phyloP scores from a whole-genome alignment of 2,329 filamentous ascomycete genomes.

The Fusarium mexicanum region DNA sequence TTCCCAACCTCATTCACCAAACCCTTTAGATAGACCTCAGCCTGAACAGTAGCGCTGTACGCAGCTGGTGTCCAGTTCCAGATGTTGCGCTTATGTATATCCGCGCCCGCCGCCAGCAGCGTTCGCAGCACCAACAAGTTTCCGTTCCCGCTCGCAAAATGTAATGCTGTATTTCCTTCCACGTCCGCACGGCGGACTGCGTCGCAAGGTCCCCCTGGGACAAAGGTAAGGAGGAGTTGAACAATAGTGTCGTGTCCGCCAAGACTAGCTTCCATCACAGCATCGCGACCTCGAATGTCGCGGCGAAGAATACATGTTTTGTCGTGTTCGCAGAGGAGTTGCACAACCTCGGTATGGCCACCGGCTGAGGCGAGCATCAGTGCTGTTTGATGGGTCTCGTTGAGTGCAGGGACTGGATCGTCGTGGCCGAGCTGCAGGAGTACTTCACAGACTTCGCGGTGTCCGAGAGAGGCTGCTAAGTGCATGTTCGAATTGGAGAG shows the following conservation, averaged over 20 bases:
- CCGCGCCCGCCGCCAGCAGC: slow-evolving; percentile 80
- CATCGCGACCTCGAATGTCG: slow-evolving; percentile 76
- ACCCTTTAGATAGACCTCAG: slow-evolving; percentile 84
- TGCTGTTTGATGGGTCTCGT: slow-evolving; percentile 82
- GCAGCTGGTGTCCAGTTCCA: slow-evolving; percentile 86
- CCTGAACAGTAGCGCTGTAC: slow-evolving; percentile 83
- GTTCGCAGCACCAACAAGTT: slow-evolving; percentile 81
- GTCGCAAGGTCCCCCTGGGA: slow-evolving; percentile 61
- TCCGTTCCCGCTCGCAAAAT: slow-evolving; percentile 86
- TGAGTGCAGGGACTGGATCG: slow-evolving; percentile 75
- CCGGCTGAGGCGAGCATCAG: slow-evolving; percentile 79
- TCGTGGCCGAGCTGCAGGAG: slow-evolving; percentile 83
- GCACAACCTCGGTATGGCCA: slow-evolving; percentile 78
- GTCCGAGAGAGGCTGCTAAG: slow-evolving; percentile 78
- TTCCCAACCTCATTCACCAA: slow-evolving; percentile 78
- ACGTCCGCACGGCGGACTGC: slow-evolving; percentile 69
- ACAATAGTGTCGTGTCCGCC: slow-evolving; percentile 71
- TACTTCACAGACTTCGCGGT: slow-evolving; percentile 72
- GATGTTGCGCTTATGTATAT: slow-evolving; percentile 75
- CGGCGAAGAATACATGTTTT: slow-evolving; percentile 70
- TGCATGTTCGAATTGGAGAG: slow-evolving; percentile 88
- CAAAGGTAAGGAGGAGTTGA: slow-evolving; percentile 72
- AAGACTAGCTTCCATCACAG: slow-evolving; percentile 72
- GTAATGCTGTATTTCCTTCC: slow-evolving; percentile 85
- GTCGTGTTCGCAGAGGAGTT: slow-evolving; percentile 73